Evolutionary conservation across 176 grass and related monocot genomes (phyloP).

Genomic region (Neostapfia colusana): DNA sequence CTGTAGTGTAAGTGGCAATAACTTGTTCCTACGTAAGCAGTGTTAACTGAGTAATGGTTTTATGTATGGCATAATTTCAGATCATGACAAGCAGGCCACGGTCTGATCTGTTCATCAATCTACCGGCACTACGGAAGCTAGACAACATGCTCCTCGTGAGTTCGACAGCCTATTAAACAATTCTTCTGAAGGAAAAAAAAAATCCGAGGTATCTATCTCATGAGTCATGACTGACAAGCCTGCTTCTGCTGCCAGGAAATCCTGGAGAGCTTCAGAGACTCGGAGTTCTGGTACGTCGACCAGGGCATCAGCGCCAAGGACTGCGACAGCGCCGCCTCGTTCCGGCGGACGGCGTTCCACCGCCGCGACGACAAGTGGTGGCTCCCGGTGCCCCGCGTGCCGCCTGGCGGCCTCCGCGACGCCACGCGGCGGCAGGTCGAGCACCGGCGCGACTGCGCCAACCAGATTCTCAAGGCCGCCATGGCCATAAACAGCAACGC

Average conservation of each 20-base stretch:
- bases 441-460: slow-evolving; percentile 74
- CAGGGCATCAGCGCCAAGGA: slow-evolving; percentile 76
- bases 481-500: slow-evolving; percentile 90
- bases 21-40: not conserved
- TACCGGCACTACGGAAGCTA: slow-evolving; percentile 82
- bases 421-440: slow-evolving; percentile 62
- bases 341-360: slow-evolving; percentile 43
- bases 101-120: slow-evolving; percentile 81
- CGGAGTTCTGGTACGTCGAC: slow-evolving; percentile 94
- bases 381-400: slow-evolving; percentile 79
- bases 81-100: slow-evolving; percentile 89
- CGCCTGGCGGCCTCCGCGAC: slow-evolving; percentile 53
- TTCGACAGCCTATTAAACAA: not conserved
- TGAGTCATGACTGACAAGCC: not conserved
- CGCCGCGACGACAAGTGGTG: slow-evolving; percentile 92
- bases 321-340: slow-evolving; percentile 57
- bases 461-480: slow-evolving; percentile 90
- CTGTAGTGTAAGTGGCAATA: not conserved
- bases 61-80: slow-evolving; percentile 44
- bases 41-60: not conserved
- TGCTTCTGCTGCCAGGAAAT: slow-evolving; percentile 54
- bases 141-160: slow-evolving; percentile 98
- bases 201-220: not conserved
- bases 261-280: slow-evolving; percentile 65
- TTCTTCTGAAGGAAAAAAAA: not conserved